These are phyloP conservation scores for Chenopodium suecicum DNA, from an alignment of 148 eudicot genomes.

Conservation along the genomic window DNA sequence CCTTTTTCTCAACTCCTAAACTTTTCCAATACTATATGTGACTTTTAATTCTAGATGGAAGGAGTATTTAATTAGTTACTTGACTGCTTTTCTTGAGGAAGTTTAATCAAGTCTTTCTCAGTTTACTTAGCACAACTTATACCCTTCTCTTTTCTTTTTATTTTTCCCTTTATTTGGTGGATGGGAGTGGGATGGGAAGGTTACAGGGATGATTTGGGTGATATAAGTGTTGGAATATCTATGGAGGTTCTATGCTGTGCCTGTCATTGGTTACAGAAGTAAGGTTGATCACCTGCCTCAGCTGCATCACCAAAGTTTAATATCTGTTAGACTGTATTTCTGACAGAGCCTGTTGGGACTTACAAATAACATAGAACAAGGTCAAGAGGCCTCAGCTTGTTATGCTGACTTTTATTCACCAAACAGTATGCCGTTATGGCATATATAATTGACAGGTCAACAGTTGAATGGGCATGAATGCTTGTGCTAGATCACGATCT, in stretches of 20 bases:
- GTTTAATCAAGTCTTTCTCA: too few species aligned
- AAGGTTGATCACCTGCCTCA: background rate
- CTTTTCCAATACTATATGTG: too few species aligned
- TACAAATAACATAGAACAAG: background rate
- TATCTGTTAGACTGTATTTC: background rate
- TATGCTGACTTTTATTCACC: background rate
- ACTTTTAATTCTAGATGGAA: too few species aligned
- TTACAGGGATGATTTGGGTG: too few species aligned
- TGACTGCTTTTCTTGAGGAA: too few species aligned
- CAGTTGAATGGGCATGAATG: conserved; percentile 9
- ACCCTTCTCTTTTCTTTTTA: too few species aligned
- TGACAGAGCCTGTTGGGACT: background rate
- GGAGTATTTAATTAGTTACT: too few species aligned
- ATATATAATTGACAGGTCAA: background rate
- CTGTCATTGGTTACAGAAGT: too few species aligned
- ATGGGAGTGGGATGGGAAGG: too few species aligned
- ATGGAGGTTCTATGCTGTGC: background rate
- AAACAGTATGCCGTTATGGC: background rate
- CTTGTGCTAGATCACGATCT: background rate
- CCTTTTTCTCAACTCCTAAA: too few species aligned
- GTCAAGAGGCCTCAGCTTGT: background rate
- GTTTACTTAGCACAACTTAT: too few species aligned
- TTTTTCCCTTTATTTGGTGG: too few species aligned
- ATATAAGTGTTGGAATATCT: background rate
- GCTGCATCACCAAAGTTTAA: background rate